Conservation (phyloP, 441 rosid species). For the Heliophila coronopifolia region DNA sequence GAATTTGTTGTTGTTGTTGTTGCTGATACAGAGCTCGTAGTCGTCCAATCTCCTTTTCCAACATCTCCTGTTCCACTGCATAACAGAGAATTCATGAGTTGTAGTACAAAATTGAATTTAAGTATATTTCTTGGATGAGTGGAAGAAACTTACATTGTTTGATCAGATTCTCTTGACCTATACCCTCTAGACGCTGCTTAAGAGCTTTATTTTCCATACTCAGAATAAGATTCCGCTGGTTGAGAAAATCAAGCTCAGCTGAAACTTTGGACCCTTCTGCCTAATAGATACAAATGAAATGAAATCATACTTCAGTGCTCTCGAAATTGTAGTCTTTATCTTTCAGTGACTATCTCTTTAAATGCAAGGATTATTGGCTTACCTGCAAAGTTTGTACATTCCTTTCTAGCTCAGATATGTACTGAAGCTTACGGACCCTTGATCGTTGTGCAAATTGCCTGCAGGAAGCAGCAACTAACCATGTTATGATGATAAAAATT, state of each 20-base stretch:
- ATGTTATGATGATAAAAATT: slow-evolving; percentile 19
- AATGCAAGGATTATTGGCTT: slow-evolving; percentile 7
- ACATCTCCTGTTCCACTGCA: slow-evolving; percentile 93
- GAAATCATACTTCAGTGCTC: background rate
- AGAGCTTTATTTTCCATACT: slow-evolving; percentile 99
- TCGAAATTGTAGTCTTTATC: background rate
- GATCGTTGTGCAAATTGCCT: slow-evolving; percentile 99
- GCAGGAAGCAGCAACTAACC: slow-evolving; percentile 21
- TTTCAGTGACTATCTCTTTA: background rate
- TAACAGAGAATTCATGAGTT: slow-evolving; percentile 19
- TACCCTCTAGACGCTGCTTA: slow-evolving; percentile 74
- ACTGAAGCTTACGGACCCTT: slow-evolving; percentile 95
- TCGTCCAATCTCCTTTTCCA: slow-evolving; percentile 95
- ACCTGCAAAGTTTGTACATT: slow-evolving; percentile 96
- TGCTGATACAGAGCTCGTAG: slow-evolving; percentile 66
- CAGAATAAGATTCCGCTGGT: slow-evolving; percentile 84
- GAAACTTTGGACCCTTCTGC: slow-evolving; percentile 90
- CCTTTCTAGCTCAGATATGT: slow-evolving; percentile 97
- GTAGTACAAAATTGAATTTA: background rate
- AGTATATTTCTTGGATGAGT: no score
- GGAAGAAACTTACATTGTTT: no score
- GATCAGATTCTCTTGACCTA: slow-evolving; percentile 83
- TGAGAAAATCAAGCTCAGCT: slow-evolving; percentile 90
- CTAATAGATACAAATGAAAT: slow-evolving; percentile 32
- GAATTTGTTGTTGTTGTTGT: slow-evolving; percentile 51